Base-by-base conservation (phyloP, 176 grass and related monocot species). In the Oryza australiensis region DNA sequence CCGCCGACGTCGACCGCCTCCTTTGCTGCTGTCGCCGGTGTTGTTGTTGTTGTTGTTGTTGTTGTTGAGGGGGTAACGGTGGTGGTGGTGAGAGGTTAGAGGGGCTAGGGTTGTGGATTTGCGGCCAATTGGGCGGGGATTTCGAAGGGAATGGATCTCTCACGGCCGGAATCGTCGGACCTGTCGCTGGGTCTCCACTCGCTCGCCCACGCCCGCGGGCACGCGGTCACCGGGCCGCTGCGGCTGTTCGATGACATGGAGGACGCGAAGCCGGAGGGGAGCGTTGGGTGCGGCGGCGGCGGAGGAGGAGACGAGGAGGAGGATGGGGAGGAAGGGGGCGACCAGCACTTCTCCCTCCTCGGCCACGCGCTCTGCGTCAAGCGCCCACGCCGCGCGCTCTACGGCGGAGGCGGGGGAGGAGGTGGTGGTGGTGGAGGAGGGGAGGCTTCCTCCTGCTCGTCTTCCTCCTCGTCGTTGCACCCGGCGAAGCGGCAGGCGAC, bases 281-380 rank as follows among this genome's bases (percentile, higher is more conserved):
- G 78, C 29, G 26, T 85, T 15, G 82, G 42, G 7, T 53, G 38
- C 24, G 77, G 51, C 32, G 83, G 34, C 7, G 34, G 33, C 5
- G 33, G 33, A 38, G 37, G 51, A 57, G 83, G 27, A 1, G 76
- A 23, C 2, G 62, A 35, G 3, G 59, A 15, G 67, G 72, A 26
- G 24, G 71, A 85, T 18, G 87, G 73, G n/a, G 78, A 82, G 0
- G 88, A 85, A 10, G 85, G 41, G 23, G 74, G 67, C 18, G 88
- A 94, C 82, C 88, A 90, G 57, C 85, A 86, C 75, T 82, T 94
- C 79, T 90, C 82, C 45, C 92, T 98, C 77, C 81, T 95, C 7
- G 92, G 96, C 2, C 91, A 98, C 82, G 45, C 92, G 26, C 86
- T 98, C 76, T 95, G 88, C 90, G 75, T 98, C 79, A 98, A 95